These are phyloP conservation scores for Hordeum pubiflorum DNA, from an alignment of 202 grass and related monocot species.

Conservation along the genomic window DNA sequence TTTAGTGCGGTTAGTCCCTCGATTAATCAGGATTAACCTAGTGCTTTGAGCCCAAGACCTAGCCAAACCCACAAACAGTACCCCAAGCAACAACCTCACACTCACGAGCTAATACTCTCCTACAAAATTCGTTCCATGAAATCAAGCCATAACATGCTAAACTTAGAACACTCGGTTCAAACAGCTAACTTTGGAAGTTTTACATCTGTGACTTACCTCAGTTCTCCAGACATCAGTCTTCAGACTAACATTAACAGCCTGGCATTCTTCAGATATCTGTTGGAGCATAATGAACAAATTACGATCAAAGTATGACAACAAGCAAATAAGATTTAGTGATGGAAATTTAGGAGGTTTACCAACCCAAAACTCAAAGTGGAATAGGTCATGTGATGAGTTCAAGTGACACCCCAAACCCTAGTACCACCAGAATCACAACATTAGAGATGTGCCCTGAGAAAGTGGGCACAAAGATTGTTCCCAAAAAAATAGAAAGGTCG, in stretches of 20 bases:
- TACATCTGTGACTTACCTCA: slow-evolving; percentile 46
- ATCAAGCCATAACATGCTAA: not conserved
- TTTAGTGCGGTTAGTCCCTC: not conserved
- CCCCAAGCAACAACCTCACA: not conserved
- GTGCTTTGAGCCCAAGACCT: not conserved
- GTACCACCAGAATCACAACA: slow-evolving; percentile 18
- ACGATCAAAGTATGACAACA: slow-evolving; percentile 5
- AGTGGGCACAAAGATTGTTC: not conserved
- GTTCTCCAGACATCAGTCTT: slow-evolving; percentile 60
- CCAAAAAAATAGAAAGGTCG: not conserved
- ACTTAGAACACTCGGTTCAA: slow-evolving; percentile 4
- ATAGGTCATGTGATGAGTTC: slow-evolving; percentile 78
- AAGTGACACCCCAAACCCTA: slow-evolving; percentile 89
- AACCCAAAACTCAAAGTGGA: slow-evolving; percentile 97
- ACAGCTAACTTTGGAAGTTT: not conserved
- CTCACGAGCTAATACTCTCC: not conserved
- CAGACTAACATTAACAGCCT: slow-evolving; percentile 85
- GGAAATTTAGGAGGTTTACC: slow-evolving; percentile 58
- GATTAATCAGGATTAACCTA: not conserved
- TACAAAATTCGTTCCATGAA: not conserved
- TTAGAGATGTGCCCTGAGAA: slow-evolving; percentile 9
- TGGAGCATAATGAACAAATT: slow-evolving; percentile 17
- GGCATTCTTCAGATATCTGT: slow-evolving; percentile 82
- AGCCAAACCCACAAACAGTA: not conserved
- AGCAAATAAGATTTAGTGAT: slow-evolving; percentile 9